These are phyloP conservation scores for Suhomyces prunicola DNA, from an alignment of 805 yeast species.

Conservation along the genomic window DNA sequence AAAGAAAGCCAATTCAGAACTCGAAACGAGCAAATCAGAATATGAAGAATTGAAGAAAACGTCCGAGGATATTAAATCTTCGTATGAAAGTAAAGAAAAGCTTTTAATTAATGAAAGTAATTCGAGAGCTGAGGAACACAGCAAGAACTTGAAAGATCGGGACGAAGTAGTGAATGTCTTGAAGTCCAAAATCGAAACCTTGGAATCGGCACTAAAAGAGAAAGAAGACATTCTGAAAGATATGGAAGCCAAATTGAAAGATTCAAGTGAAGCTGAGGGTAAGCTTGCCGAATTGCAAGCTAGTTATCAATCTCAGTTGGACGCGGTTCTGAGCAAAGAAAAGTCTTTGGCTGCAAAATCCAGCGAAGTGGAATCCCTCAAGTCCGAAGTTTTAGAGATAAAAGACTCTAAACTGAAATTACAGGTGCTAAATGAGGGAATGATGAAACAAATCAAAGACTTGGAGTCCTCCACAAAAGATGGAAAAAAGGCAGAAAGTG, in stretches of 20 bases:
- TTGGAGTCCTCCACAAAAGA: background rate
- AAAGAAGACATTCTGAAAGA: background rate
- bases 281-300: background rate
- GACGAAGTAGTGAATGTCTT: background rate
- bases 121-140: background rate
- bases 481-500: background rate
- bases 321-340: background rate
- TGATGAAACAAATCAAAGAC: background rate
- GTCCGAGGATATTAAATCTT: background rate
- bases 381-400: background rate
- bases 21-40: background rate
- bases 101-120: background rate
- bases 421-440: background rate
- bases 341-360: background rate
- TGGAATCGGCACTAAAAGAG: background rate
- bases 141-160: background rate
- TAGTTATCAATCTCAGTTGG: background rate
- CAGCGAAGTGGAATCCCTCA: background rate
- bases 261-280: background rate
- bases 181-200: background rate
- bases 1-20: slow-evolving; percentile 10
- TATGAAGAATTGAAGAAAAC: background rate
- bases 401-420: background rate
- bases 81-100: slow-evolving; percentile 1
- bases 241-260: background rate